Evolutionary conservation across 352 stramenopile species (phyloP), one percentile per base, ranked within the genome.

Genomic region (Globisporangium irregulare): DNA sequence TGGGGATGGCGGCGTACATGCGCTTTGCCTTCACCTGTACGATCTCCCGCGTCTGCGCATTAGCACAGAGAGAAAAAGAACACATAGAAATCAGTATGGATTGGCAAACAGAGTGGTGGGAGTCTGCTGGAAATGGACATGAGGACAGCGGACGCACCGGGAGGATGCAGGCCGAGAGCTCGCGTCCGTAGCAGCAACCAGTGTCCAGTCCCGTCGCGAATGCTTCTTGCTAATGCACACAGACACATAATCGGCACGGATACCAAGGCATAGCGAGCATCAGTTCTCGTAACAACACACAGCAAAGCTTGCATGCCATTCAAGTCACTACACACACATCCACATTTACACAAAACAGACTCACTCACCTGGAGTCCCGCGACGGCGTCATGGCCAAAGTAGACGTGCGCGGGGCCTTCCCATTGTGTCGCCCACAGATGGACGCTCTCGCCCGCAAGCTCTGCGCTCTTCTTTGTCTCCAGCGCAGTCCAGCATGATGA

Each of bases 181-280:
- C 70, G 9, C 69, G 84, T 66, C 93, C 93, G 68, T 98, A 98
- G 70, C 89, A 95, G 70, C 89, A 97, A 9, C 93, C 93, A 14
- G 92, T 97, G 72, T 98, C 92, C 53, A 98, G 77, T 3, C 93
- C 93, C 9, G 92, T 97, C 9, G 92, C 92, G 82, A 95, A 93
- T 10, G 80, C 74, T 71, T 95, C 82, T 85, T 90, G 80, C 80
- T 96, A 73, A 48, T 53, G 2, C 3, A 10, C 20, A 43, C 32
- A 32, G 27, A 32, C 27, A 32, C 10, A 61, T 59, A 38, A 34
- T 62, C 24, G 27, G 22, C 38, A 20, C 27, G 15, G 8, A 57
- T 0, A 2, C 27, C 4, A 1, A 59, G 38, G 9, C 14, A 4
- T 54, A 6, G 8, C 34, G n/a, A 22, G 10, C 14, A 58, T 15